Conservation (phyloP, 73 alveolate genomes). For the Paramecium pentaurelia region DNA sequence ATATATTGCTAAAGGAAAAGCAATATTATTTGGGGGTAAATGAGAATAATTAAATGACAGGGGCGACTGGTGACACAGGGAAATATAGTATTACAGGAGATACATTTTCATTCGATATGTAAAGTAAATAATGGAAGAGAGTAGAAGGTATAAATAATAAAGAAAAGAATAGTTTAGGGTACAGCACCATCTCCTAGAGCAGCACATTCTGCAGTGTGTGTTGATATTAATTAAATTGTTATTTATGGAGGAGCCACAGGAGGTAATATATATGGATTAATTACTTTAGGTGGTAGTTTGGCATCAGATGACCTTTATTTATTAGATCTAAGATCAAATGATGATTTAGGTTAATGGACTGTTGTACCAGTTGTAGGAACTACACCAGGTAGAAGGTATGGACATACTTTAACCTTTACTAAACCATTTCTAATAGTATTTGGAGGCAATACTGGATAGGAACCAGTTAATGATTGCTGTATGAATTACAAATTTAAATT, state of each 20-base stretch:
- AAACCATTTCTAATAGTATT: constrained; percentile 91
- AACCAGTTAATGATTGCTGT: constrained; percentile 97
- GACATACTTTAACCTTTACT: constrained; percentile 86
- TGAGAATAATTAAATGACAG: not conserved
- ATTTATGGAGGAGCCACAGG: constrained; percentile 98
- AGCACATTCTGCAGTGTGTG: constrained; percentile 93
- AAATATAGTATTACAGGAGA: constrained; percentile 93
- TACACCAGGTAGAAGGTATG: constrained; percentile 96
- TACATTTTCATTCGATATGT: constrained; percentile 83
- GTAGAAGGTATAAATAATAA: constrained; percentile 74
- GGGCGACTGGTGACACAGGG: constrained; percentile 96
- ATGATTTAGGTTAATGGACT: constrained; percentile 90
- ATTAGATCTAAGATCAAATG: constrained; percentile 90
- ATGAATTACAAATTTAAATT: not conserved
- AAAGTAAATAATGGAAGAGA: constrained; percentile 81
- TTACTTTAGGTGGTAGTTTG: constrained; percentile 84
- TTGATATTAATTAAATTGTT: constrained; percentile 84
- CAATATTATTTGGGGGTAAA: constrained; percentile 89
- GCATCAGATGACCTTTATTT: constrained; percentile 96
- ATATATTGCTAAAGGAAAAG: constrained; percentile 82
- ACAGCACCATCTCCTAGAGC: constrained; percentile 96
- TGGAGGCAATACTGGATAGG: constrained; percentile 97
- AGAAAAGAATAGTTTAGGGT: constrained; percentile 73
- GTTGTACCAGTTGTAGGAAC: constrained; percentile 93
- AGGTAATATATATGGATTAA: constrained; percentile 64